A percentile compares a stretch with the other conserved stretches of the same genome.
Evolutionary conservation across 352 stramenopile genomes (phyloP).

Genomic region (Pythium folliculosum): DNA sequence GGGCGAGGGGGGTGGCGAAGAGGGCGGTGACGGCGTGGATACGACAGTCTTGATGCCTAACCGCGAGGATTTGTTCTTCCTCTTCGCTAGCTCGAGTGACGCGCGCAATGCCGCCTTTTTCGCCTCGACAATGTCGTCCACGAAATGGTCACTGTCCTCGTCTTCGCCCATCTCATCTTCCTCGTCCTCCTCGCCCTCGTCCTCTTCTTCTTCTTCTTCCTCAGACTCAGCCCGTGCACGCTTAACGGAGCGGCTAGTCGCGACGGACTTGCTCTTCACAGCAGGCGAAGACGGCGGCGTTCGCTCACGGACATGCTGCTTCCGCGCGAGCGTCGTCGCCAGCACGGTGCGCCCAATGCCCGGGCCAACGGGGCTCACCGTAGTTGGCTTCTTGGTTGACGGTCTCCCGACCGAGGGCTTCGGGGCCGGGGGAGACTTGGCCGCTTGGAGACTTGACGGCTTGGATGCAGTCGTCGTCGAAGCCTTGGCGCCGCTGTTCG

Average conservation of each 20-base stretch:
- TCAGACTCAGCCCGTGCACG: constrained; percentile 14
- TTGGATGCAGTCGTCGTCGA: background rate
- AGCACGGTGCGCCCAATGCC: constrained; percentile 13
- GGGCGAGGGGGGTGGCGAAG: constrained; percentile 16
- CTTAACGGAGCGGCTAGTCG: constrained; percentile 1
- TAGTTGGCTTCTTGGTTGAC: background rate
- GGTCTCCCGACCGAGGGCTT: constrained; percentile 6
- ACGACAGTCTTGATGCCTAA: constrained; percentile 7
- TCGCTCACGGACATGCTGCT: constrained; percentile 15
- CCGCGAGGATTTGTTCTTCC: constrained; percentile 4
- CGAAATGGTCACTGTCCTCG: constrained; percentile 36
- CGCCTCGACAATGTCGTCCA: constrained; percentile 28
- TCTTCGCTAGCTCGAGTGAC: constrained; percentile 19
- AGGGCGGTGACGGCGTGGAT: constrained; percentile 1
- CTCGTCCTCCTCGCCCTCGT: constrained; percentile 1
- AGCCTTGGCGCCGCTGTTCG: background rate
- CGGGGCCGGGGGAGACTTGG: background rate
- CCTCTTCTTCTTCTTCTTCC: constrained; percentile 9
- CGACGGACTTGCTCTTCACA: background rate
- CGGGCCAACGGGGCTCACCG: background rate
- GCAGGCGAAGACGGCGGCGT: constrained; percentile 3
- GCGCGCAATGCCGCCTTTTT: constrained; percentile 22
- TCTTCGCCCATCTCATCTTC: constrained; percentile 3
- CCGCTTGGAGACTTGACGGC: background rate
- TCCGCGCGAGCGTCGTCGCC: constrained; percentile 27